Evolutionary conservation across 2,329 filamentous ascomycete genomes (phyloP), one percentile per base, ranked within the genome.

Genomic region (Fusarium virguliforme): DNA sequence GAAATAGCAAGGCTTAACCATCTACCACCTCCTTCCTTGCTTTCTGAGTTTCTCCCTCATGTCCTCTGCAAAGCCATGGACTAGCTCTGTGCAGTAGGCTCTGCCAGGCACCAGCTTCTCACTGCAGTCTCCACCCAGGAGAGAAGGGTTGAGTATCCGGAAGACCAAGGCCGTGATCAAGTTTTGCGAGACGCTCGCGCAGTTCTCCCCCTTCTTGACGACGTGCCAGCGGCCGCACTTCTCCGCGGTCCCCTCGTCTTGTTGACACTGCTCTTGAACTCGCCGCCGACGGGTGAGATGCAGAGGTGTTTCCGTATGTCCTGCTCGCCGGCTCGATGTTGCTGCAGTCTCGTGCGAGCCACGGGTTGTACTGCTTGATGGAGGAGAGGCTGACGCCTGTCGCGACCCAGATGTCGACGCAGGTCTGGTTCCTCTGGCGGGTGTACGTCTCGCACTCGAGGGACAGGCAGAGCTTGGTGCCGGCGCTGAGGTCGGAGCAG

Each of bases 181-280:
- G 50, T 37, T 61, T 24, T 48, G 55, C 48, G 32, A 54, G 7
- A 43, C 22, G 13, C 59, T 43, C n/a, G 48, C 59, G 15, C 59
- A 61, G n/a, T 30, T 61, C 5, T 61, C 48, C 6, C 34, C 37
- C 30, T 46, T 46, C 22, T 61, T 26, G 6, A 48, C 59, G 8
- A 37, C 37, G 30, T 61, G 28, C 59, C 59, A 54, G 34, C 37
- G 59, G 7, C 59, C 59, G 13, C 59, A 61, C 15, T 46, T 28
- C 12, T 43, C n/a, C 13, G 59, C 46, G 7, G 59, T 18, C 28
- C 7, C 55, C 55, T 46, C 34, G 40, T 38, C 15, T 9, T 37
- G 26, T 46, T 46, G 15, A 30, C 22, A 15, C 28, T 48, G n/a
- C 22, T 22, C 6, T 34, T 46, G 15, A 58, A 58, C 40, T 35